A percentile compares a stretch with the other conserved stretches of the same genome.
Evolutionary conservation across 805 yeast genomes (phyloP).

Genomic region (Candida verbasci): DNA sequence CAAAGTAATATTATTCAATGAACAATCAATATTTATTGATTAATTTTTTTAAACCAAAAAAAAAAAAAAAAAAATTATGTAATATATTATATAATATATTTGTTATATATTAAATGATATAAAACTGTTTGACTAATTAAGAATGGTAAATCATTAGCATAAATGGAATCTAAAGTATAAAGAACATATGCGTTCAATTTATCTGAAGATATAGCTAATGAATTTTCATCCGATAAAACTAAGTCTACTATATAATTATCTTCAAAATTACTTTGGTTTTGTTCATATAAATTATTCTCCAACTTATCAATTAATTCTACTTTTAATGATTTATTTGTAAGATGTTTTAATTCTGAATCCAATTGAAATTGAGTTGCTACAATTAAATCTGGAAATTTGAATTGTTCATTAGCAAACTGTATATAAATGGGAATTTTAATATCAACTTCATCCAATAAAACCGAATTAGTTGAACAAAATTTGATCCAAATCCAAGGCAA

Average conservation of each 20-base stretch:
- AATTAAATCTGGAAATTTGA: conserved; percentile 63
- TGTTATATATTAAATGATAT: conserved; percentile 25
- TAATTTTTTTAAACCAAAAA: no score
- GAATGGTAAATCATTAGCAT: conserved; percentile 59
- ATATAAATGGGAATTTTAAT: conserved; percentile 21
- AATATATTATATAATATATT: no score
- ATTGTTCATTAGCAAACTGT: conserved; percentile 34
- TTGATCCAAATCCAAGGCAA: no score
- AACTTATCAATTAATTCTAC: conserved; percentile 14
- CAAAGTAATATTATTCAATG: no score
- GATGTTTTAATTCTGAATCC: conserved; percentile 15
- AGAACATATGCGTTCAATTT: conserved; percentile 35
- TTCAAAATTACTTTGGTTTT: not conserved
- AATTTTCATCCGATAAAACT: conserved; percentile 37
- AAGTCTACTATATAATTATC: conserved; percentile 29
- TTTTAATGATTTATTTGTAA: conserved; percentile 8
- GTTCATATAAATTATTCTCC: no score
- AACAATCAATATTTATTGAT: no score
- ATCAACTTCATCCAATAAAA: conserved; percentile 3
- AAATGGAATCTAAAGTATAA: conserved; percentile 42
- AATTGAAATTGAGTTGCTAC: conserved; percentile 41
- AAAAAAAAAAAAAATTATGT: no score
- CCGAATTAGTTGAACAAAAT: not conserved
- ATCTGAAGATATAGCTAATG: conserved; percentile 40
- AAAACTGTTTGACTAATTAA: conserved; percentile 46